Evolutionary conservation across 352 stramenopile genomes (phyloP), one percentile per base, ranked within the genome.

Genomic region (Globisporangium heterothallicum): DNA sequence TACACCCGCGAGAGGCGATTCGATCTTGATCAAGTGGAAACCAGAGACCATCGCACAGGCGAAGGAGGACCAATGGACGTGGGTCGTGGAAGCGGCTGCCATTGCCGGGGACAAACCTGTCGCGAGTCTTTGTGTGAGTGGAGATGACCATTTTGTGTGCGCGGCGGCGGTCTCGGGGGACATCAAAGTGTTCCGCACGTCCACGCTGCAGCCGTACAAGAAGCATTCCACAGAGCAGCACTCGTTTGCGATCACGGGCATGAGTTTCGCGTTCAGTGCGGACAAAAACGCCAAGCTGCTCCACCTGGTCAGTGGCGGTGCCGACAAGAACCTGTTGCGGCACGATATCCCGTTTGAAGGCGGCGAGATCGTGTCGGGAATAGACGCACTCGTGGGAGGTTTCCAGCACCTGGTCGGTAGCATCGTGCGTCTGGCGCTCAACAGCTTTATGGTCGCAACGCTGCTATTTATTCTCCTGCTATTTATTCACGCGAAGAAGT

Each of bases 231-330:
- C 57, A 8, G 69, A 79, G 36, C 64, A 90, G 58, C 83, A 93
- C 58, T 72, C 68, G 27, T 92, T 93, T 42, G 83, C 83, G 21
- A 89, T 93, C 59, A 93, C 83, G 5, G 83, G 83, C 26, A 86
- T 93, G 73, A 84, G 73, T 30, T 91, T 88, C 42, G 65, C 68
- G n/a, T 54, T 64, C 6, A 47, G 61, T 0, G 53, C 44, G 4
- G 65, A 75, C 43, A 75, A 70, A 18, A 60, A 68, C 14, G 59
- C 66, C 3, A 61, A 57, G 18, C 16, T 69, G 10, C 64, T 72
- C 30, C 65, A 88, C 19, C 59, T 93, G 44, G 66, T 88, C 26
- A 91, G 74, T 42, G 82, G 79, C 36, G 78, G 82, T 4, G 82
- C 82, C 13, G 82, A 93, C 63, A 93, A 91, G 61, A 70, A 61